Percentiles rank a stretch among this genome's conserved stretches.
Evolutionary conservation across 2,329 filamentous ascomycete genomes (phyloP).

Genomic region (Pseudonectria buxi): DNA sequence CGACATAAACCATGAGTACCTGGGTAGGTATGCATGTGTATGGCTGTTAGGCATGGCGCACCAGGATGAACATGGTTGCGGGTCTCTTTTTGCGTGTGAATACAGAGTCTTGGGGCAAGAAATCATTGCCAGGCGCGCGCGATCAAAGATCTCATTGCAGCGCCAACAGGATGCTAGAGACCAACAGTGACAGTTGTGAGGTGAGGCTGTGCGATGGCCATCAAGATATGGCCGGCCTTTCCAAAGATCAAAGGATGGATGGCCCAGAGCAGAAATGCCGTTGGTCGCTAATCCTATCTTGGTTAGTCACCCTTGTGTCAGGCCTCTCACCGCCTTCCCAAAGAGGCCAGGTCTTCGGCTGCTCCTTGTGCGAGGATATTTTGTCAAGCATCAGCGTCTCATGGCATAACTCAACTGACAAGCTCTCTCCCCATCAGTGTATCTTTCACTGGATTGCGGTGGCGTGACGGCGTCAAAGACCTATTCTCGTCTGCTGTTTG

Average conservation of each 20-base stretch:
- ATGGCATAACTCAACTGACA: too few relatives aligned
- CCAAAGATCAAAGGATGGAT: conserved; percentile 5
- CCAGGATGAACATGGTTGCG: conserved; percentile 44
- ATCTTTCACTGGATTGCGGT: too few relatives aligned
- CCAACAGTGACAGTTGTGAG: too few relatives aligned
- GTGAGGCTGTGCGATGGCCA: too few relatives aligned
- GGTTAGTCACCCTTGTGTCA: neutral
- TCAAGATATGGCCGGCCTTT: neutral
- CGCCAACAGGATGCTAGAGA: too few relatives aligned
- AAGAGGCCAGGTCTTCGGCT: neutral
- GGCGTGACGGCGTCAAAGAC: too few relatives aligned
- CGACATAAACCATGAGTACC: neutral
- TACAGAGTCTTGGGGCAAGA: neutral
- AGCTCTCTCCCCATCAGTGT: too few relatives aligned
- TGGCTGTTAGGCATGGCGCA: conserved; percentile 17
- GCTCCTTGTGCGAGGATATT: conserved; percentile 3
- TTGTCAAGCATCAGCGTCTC: conserved; percentile 3
- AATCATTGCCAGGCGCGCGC: neutral
- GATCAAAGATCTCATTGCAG: conserved; percentile 2
- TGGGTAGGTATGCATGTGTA: neutral
- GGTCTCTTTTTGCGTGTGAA: neutral
- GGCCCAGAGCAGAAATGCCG: conserved; percentile 11
- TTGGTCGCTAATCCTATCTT: neutral
- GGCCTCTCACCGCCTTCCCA: conserved; percentile 7
- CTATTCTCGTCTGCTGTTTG: conserved; percentile 1